Evolutionary conservation across 163 green algal species (phyloP).

Genomic region (Prototheca cutis): DNA sequence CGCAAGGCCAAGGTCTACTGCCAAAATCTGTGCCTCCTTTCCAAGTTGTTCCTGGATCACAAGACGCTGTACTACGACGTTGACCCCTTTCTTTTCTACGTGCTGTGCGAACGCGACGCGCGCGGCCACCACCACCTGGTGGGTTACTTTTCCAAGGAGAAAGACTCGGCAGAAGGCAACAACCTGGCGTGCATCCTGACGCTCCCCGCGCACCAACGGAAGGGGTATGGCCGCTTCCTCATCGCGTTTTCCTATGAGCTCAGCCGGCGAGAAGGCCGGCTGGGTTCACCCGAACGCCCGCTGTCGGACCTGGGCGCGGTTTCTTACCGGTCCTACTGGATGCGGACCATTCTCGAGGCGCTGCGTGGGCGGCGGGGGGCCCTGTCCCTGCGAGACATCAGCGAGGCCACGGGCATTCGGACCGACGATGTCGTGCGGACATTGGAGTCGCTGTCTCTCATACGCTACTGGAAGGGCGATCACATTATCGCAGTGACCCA

Average conservation of each 20-base stretch:
- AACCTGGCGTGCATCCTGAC: conserved; percentile 99
- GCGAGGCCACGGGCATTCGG: conserved; percentile 31
- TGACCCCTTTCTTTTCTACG: conserved; percentile 99
- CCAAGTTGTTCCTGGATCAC: conserved; percentile 99
- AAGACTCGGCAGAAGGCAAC: conserved; percentile 89
- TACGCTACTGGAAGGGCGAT: conserved; percentile 76
- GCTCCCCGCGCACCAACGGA: conserved; percentile 93
- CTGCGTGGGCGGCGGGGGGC: conserved; percentile 54
- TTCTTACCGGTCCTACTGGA: conserved; percentile 72
- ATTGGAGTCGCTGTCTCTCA: conserved; percentile 49
- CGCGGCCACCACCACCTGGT: conserved; percentile 51
- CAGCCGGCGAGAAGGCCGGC: conserved; percentile 75
- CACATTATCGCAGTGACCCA: conserved; percentile 62
- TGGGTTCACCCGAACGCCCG: conserved; percentile 80
- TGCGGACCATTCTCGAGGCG: conserved; percentile 57
- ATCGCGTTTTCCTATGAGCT: conserved; percentile 99
- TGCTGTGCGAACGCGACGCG: conserved; percentile 80
- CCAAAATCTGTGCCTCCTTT: conserved; percentile 91
- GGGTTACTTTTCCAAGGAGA: conserved; percentile 90
- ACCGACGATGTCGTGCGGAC: conserved; percentile 51
- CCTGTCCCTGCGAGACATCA: conserved; percentile 65
- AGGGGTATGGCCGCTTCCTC: conserved; percentile 97
- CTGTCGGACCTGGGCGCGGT: conserved; percentile 81
- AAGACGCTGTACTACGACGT: conserved; percentile 99
- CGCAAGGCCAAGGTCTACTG: conserved; percentile 77